phyloP scores from a whole-genome alignment of 2,329 filamentous ascomycete species.

The Chrysoporthe cubensis region DNA sequence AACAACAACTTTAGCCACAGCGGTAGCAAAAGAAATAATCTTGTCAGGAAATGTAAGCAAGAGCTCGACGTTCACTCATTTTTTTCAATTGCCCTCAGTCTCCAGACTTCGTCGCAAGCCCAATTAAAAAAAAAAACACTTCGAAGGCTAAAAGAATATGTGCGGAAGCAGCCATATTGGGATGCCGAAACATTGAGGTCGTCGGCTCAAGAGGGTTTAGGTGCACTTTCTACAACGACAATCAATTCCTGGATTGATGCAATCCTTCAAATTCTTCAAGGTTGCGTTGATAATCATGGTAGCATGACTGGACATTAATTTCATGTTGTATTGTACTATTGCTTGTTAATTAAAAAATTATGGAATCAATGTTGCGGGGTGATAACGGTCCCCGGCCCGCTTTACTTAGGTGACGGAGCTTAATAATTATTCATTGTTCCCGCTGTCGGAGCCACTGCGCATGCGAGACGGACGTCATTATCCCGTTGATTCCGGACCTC shows the following conservation, averaged over 20 bases:
- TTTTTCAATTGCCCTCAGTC: slow-evolving; percentile 1
- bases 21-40: background rate
- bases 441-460: no score
- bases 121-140: background rate
- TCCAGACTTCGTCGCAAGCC: slow-evolving; percentile 1
- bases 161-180: background rate
- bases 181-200: background rate
- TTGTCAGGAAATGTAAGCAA: background rate
- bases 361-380: no score
- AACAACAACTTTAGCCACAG: background rate
- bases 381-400: no score
- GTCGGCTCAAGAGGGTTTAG: background rate
- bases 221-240: background rate
- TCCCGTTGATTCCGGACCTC: no score
- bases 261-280: background rate
- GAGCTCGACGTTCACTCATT: background rate
- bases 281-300: background rate
- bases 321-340: no score
- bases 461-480: no score
- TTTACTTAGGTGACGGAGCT: no score
- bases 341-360: no score
- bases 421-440: no score
- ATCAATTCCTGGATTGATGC: background rate
- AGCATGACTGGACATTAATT: background rate
- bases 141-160: background rate